Evolutionary conservation across 164 flowering plant species (phyloP).

Genomic region (Saururus chinensis): DNA sequence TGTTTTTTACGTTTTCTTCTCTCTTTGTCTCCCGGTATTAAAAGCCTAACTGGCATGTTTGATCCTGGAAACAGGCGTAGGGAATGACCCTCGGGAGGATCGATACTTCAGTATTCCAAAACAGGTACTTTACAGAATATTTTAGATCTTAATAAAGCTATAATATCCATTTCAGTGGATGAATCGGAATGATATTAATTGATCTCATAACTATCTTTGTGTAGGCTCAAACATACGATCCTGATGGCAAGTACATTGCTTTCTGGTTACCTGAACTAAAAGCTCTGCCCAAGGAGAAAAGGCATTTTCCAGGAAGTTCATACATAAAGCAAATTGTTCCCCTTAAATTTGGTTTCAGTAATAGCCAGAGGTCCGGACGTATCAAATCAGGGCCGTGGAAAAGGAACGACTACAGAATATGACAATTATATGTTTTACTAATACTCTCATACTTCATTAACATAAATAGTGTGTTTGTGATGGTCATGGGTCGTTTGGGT

Average conservation of each 20-base stretch:
- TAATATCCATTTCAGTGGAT: no score
- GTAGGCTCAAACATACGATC: conserved; percentile 77
- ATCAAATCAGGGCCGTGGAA: neutral
- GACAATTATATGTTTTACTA: neutral
- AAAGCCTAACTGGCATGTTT: no score
- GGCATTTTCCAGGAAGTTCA: conserved; percentile 56
- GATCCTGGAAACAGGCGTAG: conserved; percentile 48
- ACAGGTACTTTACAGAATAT: conserved; percentile 37
- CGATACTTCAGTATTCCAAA: conserved; percentile 96
- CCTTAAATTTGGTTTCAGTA: conserved; percentile 39
- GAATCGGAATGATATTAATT: neutral
- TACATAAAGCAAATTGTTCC: conserved; percentile 57
- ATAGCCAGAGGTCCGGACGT: neutral
- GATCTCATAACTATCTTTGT: neutral
- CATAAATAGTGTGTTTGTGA: no score
- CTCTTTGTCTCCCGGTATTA: no score
- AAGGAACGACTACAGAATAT: neutral
- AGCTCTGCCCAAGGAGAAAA: conserved; percentile 47
- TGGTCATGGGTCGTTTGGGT: no score
- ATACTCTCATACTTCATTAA: no score
- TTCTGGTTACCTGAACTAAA: conserved; percentile 70
- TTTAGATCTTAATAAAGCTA: neutral
- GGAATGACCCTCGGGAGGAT: conserved; percentile 96
- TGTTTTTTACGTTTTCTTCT: no score
- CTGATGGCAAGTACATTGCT: conserved; percentile 74